These are phyloP conservation scores for Plantago elongata DNA, from an alignment of 257 asterid species.

Conservation along the genomic window DNA sequence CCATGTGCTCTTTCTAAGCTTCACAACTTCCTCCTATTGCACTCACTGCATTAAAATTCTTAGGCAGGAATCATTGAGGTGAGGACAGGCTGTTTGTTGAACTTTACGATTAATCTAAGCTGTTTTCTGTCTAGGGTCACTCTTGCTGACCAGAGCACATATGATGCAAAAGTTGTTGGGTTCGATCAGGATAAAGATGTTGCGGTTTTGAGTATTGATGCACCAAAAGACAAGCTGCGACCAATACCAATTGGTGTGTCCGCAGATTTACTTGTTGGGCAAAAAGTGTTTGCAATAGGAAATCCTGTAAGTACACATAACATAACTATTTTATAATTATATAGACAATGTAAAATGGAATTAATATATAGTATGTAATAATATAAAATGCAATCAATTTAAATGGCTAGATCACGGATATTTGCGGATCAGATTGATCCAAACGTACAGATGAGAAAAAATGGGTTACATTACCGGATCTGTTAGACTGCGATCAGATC, in stretches of 20 bases:
- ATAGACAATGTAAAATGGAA: no score
- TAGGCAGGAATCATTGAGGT: neutral
- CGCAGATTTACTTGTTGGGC: conserved; percentile 96
- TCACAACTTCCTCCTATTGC: no score
- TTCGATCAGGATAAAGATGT: conserved; percentile 99
- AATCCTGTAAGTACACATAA: conserved; percentile 64
- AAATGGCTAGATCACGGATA: no score
- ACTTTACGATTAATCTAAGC: conserved; percentile 13
- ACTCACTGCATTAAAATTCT: no score
- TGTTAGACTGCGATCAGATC: no score
- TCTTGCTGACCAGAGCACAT: conserved; percentile 84
- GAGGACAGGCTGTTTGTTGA: neutral
- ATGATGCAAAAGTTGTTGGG: conserved; percentile 87
- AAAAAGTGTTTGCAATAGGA: conserved; percentile 95
- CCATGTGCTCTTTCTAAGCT: no score
- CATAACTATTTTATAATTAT: neutral
- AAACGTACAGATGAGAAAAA: no score
- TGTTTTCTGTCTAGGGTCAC: conserved; percentile 56
- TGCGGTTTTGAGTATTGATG: conserved; percentile 75
- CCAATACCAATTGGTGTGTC: conserved; percentile 91
- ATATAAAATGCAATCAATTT: no score
- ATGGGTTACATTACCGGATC: no score
- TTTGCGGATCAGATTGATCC: no score
- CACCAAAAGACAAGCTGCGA: conserved; percentile 72
- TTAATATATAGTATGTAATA: no score